Evolutionary conservation across 1,139 yeast genomes (phyloP).

Genomic region (Kurtzmaniella quercitrusa): DNA sequence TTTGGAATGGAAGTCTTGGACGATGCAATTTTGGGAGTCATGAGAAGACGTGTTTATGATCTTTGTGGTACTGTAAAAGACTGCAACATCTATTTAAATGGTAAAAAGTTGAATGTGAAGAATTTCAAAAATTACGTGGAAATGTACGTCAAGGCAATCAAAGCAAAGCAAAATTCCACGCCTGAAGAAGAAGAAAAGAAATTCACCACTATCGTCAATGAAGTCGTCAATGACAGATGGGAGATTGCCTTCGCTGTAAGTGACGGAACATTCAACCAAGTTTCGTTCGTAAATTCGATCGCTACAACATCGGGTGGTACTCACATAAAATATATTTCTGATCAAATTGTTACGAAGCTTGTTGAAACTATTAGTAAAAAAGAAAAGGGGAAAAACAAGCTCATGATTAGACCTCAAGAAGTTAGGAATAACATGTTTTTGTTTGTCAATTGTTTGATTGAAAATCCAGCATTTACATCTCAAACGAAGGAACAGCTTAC

Average conservation of each 20-base stretch:
- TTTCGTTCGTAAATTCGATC: slow-evolving; percentile 94
- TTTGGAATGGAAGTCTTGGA: slow-evolving; percentile 84
- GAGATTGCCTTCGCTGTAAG: slow-evolving; percentile 94
- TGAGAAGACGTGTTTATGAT: slow-evolving; percentile 93
- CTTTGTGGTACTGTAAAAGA: slow-evolving; percentile 93
- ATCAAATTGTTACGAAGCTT: slow-evolving; percentile 71
- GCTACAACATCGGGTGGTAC: slow-evolving; percentile 98
- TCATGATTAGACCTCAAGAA: slow-evolving; percentile 82
- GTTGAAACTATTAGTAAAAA: slow-evolving; percentile 64
- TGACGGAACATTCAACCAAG: slow-evolving; percentile 87
- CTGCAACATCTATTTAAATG: slow-evolving; percentile 75
- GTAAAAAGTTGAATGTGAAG: slow-evolving; percentile 61
- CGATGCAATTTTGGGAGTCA: slow-evolving; percentile 74
- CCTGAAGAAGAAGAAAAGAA: slow-evolving; percentile 20
- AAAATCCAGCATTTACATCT: slow-evolving; percentile 95
- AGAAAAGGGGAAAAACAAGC: slow-evolving; percentile 67
- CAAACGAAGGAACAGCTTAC: slow-evolving; percentile 97
- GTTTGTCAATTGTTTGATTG: slow-evolving; percentile 87
- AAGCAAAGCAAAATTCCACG: slow-evolving; percentile 28
- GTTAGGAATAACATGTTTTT: slow-evolving; percentile 86
- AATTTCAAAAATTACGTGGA: slow-evolving; percentile 87
- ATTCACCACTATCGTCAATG: slow-evolving; percentile 66
- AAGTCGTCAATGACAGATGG: slow-evolving; percentile 74
- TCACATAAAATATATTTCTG: slow-evolving; percentile 83
- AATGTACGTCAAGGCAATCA: slow-evolving; percentile 74